A percentile compares a stretch with the other conserved stretches of the same genome.
Evolutionary conservation across 176 grass and related monocot genomes (phyloP).

Genomic region (Saccharum spontaneum): DNA sequence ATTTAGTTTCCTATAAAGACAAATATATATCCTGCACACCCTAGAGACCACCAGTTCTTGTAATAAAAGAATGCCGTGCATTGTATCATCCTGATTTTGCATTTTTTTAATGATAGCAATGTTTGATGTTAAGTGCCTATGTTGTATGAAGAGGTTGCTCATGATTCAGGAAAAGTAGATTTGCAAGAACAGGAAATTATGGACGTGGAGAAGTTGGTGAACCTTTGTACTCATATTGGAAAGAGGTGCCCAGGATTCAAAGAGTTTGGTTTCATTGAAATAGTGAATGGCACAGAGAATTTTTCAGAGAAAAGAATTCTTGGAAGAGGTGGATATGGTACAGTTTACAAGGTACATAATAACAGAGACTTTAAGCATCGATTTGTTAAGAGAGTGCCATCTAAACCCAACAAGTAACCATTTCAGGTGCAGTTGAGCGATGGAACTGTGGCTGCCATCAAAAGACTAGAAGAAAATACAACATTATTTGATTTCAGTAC

Average conservation of each 20-base stretch:
- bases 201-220: conserved; percentile 16
- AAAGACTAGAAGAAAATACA: conserved; percentile 2
- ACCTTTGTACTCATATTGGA: conserved; percentile 31
- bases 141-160: background rate
- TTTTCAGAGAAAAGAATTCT: background rate
- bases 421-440: conserved; percentile 27
- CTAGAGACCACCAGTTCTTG: background rate
- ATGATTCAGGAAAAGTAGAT: conserved; percentile 5
- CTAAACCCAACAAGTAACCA: background rate
- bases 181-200: conserved; percentile 17
- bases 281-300: conserved; percentile 4
- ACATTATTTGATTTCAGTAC: background rate
- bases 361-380: background rate
- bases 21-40: background rate
- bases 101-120: background rate
- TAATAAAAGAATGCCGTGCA: background rate
- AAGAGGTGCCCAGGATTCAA: conserved; percentile 14
- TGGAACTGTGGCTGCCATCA: conserved; percentile 30
- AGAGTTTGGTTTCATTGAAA: conserved; percentile 24
- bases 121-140: background rate
- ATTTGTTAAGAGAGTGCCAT: background rate
- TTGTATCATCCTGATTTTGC: background rate
- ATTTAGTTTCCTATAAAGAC: background rate
- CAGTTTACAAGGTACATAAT: conserved; percentile 38
- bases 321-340: conserved; percentile 25